Conservation (phyloP, 345 rosid genomes). For the Lepidium sativum region DNA sequence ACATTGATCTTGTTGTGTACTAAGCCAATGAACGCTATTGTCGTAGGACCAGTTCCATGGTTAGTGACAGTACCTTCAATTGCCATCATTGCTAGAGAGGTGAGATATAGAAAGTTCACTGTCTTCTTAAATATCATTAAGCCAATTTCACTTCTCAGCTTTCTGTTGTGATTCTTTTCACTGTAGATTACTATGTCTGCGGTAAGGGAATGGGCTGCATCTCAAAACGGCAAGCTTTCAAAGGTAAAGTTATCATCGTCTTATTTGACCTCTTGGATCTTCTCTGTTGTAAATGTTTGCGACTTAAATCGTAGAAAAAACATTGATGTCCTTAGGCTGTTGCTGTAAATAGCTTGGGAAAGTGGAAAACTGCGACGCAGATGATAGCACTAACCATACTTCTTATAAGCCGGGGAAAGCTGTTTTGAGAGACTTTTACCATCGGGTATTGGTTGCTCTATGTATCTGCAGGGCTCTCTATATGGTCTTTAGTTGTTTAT, state of each 20-base stretch:
- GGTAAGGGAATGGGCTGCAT: conserved; percentile 99
- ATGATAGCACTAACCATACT: conserved; percentile 89
- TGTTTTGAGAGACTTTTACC: conserved; percentile 57
- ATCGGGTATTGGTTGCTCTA: conserved; percentile 77
- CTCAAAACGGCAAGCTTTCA: conserved; percentile 68
- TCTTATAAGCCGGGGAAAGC: conserved; percentile 72
- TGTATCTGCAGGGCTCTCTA: conserved; percentile 83
- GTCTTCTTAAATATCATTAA: neutral
- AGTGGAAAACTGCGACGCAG: conserved; percentile 99
- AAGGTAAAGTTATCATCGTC: conserved; percentile 42
- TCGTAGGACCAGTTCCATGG: conserved; percentile 68
- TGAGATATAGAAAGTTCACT: conserved; percentile 19
- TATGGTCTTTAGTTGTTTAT: conserved; percentile 85
- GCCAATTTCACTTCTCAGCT: neutral
- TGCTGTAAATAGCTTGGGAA: conserved; percentile 94
- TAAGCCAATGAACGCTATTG: conserved; percentile 49
- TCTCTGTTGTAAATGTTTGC: neutral
- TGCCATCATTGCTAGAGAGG: conserved; percentile 97
- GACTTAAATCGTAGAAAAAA: neutral
- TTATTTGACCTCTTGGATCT: neutral
- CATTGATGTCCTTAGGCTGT: conserved; percentile 57
- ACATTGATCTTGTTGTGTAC: conserved; percentile 83
- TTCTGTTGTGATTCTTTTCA: neutral
- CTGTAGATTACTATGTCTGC: conserved; percentile 97
- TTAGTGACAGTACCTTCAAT: conserved; percentile 76